Percentiles rank a stretch among this genome's conserved stretches.
Evolutionary conservation across 225 moss, liverwort and hornwort species (phyloP).

Genomic region (Physcomitrium patens): DNA sequence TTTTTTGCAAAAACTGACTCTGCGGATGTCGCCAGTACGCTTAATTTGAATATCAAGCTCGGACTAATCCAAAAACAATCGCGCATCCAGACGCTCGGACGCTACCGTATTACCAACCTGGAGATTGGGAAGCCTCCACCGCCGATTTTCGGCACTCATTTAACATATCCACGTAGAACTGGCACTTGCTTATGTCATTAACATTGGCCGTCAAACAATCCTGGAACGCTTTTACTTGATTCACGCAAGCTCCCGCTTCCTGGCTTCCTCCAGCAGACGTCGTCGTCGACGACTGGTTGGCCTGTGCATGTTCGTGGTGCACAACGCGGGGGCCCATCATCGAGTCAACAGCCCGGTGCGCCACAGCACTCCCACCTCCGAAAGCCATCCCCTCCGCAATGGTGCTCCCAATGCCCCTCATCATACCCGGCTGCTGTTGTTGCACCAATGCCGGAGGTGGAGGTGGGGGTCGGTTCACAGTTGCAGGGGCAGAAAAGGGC

Average conservation of each 20-base stretch:
- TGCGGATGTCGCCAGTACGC: too few species aligned
- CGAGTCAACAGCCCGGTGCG: slow-evolving; percentile 40
- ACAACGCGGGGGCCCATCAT: slow-evolving; percentile 35
- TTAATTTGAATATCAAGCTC: too few species aligned
- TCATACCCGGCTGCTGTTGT: slow-evolving; percentile 15
- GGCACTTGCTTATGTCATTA: slow-evolving; percentile 32
- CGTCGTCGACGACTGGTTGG: slow-evolving; percentile 7
- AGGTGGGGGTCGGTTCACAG: slow-evolving; percentile 1
- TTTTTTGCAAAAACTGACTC: too few species aligned
- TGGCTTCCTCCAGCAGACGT: neutral
- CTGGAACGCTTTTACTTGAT: slow-evolving; percentile 32
- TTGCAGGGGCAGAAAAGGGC: slow-evolving; percentile 18
- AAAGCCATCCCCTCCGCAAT: slow-evolving; percentile 38
- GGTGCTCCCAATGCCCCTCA: slow-evolving; percentile 25
- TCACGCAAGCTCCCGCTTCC: slow-evolving; percentile 24
- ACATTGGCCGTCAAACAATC: slow-evolving; percentile 34
- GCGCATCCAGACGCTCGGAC: too few species aligned
- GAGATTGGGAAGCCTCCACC: neutral
- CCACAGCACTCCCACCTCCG: slow-evolving; percentile 38
- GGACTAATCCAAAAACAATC: neutral
- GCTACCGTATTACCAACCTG: neutral
- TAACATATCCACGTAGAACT: slow-evolving; percentile 30
- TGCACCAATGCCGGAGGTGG: neutral
- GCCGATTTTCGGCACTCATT: slow-evolving; percentile 26
- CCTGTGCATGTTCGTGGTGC: slow-evolving; percentile 25